Conservation (phyloP, 73 alveolate species). For the Effrenium voratum region DNA sequence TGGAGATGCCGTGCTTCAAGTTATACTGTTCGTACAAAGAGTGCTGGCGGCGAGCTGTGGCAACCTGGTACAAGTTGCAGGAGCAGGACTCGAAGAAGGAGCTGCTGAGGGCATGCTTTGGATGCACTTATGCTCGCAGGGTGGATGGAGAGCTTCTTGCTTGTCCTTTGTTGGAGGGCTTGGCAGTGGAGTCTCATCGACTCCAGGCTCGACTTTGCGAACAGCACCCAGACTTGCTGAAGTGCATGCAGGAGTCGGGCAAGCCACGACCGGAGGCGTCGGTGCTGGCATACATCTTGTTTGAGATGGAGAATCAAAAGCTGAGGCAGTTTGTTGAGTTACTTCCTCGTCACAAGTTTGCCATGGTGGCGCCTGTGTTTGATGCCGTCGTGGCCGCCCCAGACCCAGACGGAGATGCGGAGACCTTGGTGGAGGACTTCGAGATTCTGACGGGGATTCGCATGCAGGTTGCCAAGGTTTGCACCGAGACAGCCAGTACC, state of each 20-base stretch:
- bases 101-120: conserved; percentile 14
- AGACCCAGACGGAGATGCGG: background rate
- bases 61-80: background rate
- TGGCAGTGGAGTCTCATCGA: background rate
- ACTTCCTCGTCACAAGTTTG: background rate
- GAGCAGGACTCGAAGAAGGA: background rate
- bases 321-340: background rate
- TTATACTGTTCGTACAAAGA: background rate
- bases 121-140: background rate
- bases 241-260: background rate
- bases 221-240: background rate
- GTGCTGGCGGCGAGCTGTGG: background rate
- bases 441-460: background rate
- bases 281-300: background rate
- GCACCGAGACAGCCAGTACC: background rate
- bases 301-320: background rate
- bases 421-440: background rate
- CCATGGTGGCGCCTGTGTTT: conserved; percentile 8
- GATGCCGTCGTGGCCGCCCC: conserved; percentile 38
- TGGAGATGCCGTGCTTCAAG: background rate
- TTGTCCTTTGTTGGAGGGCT: conserved; percentile 37
- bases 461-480: background rate
- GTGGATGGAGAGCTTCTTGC: background rate
- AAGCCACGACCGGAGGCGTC: background rate
- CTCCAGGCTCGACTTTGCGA: background rate